Evolutionary conservation across 2,329 filamentous ascomycete genomes (phyloP).

Genomic region (Neurospora sp.): DNA sequence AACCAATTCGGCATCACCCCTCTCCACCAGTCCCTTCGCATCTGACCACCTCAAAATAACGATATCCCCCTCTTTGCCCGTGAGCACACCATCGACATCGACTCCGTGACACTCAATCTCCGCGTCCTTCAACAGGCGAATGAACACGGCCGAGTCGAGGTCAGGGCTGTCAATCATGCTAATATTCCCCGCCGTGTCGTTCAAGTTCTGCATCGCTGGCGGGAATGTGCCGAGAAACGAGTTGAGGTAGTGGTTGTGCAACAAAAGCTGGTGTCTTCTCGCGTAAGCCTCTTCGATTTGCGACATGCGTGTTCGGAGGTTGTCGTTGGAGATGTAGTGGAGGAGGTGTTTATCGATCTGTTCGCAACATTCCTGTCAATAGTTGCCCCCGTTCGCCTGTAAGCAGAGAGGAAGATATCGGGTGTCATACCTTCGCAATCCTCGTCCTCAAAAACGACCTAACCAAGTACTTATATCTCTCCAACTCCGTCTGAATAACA

Average conservation of each 20-base stretch:
- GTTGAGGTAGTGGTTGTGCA: constrained; percentile 74
- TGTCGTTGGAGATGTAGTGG: constrained; percentile 54
- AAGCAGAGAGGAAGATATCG: no score
- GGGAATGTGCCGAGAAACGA: constrained; percentile 84
- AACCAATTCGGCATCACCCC: constrained; percentile 47
- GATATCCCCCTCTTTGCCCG: constrained; percentile 51
- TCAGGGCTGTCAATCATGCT: constrained; percentile 91
- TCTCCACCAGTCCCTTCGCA: constrained; percentile 49
- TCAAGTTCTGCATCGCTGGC: constrained; percentile 65
- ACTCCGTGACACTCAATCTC: constrained; percentile 51
- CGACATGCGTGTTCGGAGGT: constrained; percentile 55
- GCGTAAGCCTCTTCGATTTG: constrained; percentile 72
- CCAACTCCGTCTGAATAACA: constrained; percentile 91
- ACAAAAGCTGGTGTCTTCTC: constrained; percentile 70
- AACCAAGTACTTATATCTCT: constrained; percentile 85
- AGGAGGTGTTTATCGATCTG: constrained; percentile 70
- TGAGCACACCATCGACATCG: constrained; percentile 50
- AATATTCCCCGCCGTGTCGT: constrained; percentile 81
- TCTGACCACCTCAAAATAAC: constrained; percentile 66
- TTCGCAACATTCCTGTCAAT: background rate
- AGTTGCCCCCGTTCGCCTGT: no score
- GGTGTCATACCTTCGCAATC: constrained; percentile 62
- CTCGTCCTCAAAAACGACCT: constrained; percentile 72
- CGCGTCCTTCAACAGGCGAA: constrained; percentile 56
- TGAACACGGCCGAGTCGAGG: constrained; percentile 72